Evolutionary conservation across 805 yeast genomes (phyloP).

Genomic region (Groenewaldozyma tartarivorans): DNA sequence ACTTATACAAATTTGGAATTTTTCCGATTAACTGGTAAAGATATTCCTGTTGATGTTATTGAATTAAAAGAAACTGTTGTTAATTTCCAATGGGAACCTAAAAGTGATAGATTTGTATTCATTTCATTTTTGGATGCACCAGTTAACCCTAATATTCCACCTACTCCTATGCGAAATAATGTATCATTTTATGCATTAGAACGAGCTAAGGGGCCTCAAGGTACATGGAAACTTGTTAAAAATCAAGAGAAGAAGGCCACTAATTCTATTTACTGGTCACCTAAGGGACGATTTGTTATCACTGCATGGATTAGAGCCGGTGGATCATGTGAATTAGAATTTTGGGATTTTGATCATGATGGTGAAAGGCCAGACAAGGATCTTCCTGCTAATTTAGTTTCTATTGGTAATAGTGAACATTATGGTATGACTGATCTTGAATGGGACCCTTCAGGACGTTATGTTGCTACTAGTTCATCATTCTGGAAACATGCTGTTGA

Average conservation of each 20-base stretch:
- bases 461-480: slow-evolving; percentile 79
- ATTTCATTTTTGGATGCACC: slow-evolving; percentile 45
- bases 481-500: slow-evolving; percentile 75
- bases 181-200: slow-evolving; percentile 81
- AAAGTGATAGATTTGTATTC: slow-evolving; percentile 74
- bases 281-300: slow-evolving; percentile 79
- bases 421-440: slow-evolving; percentile 72
- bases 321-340: slow-evolving; percentile 57
- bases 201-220: slow-evolving; percentile 39
- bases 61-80: slow-evolving; percentile 85
- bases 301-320: slow-evolving; percentile 38
- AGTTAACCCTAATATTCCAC: slow-evolving; percentile 16
- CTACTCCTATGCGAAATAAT: slow-evolving; percentile 35
- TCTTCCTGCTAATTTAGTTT: slow-evolving; percentile 48
- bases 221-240: slow-evolving; percentile 54
- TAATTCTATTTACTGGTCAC: slow-evolving; percentile 78
- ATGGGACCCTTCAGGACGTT: slow-evolving; percentile 97
- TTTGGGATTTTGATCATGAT: slow-evolving; percentile 78
- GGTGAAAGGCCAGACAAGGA: slow-evolving; percentile 49
- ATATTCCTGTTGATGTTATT: slow-evolving; percentile 87
- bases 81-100: slow-evolving; percentile 94
- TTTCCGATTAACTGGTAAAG: slow-evolving; percentile 78
- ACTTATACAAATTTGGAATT: slow-evolving; percentile 85
- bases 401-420: slow-evolving; percentile 53
- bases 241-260: slow-evolving; percentile 50